phyloP scores from a whole-genome alignment of 352 stramenopile species.

The Globisporangium polare region DNA sequence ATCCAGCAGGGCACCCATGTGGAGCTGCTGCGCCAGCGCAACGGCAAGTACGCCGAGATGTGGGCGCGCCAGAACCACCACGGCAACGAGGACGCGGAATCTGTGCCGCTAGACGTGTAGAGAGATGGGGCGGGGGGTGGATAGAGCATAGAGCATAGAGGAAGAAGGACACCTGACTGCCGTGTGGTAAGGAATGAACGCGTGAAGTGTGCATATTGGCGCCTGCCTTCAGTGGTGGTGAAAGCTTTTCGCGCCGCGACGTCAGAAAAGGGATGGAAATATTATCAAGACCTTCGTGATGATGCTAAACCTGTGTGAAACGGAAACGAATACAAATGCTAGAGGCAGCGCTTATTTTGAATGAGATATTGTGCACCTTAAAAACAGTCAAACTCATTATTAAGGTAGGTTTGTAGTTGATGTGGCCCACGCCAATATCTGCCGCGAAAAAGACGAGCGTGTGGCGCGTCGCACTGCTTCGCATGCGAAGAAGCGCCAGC shows the following conservation, averaged over 20 bases:
- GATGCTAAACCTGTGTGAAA: no score
- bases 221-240: neutral
- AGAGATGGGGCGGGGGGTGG: no score
- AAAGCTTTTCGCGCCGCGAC: neutral
- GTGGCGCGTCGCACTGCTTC: constrained; percentile 5
- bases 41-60: constrained; percentile 78
- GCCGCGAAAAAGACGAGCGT: neutral
- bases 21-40: constrained; percentile 65
- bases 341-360: no score
- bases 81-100: neutral
- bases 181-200: neutral
- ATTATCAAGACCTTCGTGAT: neutral
- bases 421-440: constrained; percentile 7
- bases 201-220: neutral
- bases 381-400: no score
- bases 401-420: no score
- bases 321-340: no score
- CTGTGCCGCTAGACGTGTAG: neutral
- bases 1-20: constrained; percentile 87
- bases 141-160: constrained; percentile 4
- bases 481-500: constrained; percentile 9
- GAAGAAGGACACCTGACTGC: neutral
- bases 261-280: neutral
- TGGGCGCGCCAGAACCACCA: constrained; percentile 61
- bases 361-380: no score